Base-by-base conservation (phyloP, 2,329 filamentous ascomycete species). In the Passalora sequoiae region DNA sequence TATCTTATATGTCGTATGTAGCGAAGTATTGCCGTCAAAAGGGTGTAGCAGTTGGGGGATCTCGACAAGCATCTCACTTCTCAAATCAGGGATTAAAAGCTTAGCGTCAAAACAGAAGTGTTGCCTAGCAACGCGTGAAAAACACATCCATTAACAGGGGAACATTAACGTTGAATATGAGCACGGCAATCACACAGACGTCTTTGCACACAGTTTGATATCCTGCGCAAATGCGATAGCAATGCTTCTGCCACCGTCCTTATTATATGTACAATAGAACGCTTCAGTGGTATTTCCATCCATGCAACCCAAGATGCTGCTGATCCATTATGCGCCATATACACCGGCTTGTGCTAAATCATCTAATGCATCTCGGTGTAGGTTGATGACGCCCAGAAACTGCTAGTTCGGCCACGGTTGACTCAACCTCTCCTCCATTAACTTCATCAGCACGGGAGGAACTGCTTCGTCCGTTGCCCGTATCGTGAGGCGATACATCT, bases 401-500 rank as follows among this genome's bases (percentile, higher is more conserved):
- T 27, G 21, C 17, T 35, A 44, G 22, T 21, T 19, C 17, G 59
- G 57, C 25, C 51, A 62, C 4, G 60, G 56, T 47, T 75, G 71
- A 6, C 83, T 75, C 36, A 97, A 73, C 49, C 84, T 78, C 51
- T 91, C 86, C 61, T 94, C 85, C 88, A 98, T 94, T 45, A 86
- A 70, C 65, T 87, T 89, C 59, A 92, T 71, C 44, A 98, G 65
- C 15, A 91, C 75, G 1, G 79, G 76, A 6, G 92, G 89, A 0
- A 98, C 87, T 22, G 75, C 78, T 61, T 97, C 92, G 60, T 97
- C 91, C 1, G 92, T 98, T 4, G 91, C 92, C 50, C 92, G 80
- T 57, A 98, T 84, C 0, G 92, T 98, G 48, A 97, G 74, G 40
- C 92, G 89, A 59, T 94, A 86, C 88, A 96, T 96, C 92, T 96